Percentiles rank a stretch among this genome's conserved stretches.
Conservation (phyloP, 2,329 filamentous ascomycete species). For the Diplocarpon mali region DNA sequence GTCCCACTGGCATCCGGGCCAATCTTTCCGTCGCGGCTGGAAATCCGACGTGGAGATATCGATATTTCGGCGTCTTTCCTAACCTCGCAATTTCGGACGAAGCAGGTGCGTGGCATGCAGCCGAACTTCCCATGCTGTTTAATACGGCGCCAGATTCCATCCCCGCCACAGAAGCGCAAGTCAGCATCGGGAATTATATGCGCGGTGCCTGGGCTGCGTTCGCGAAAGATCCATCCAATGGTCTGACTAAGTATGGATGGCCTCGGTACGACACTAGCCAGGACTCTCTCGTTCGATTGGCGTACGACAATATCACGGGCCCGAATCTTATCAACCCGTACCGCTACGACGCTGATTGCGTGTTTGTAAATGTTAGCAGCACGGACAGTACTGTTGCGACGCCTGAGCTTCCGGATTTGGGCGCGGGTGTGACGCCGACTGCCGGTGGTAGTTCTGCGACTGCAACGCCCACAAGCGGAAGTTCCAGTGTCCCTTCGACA, state of each 20-base stretch:
- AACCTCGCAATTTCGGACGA: slow-evolving; percentile 25
- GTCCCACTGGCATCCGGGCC: slow-evolving; percentile 24
- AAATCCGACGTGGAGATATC: slow-evolving; percentile 30
- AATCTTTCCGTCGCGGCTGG: slow-evolving; percentile 19
- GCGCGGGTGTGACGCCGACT: slow-evolving; percentile 9
- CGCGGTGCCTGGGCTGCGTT: slow-evolving; percentile 32
- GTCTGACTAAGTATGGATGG: slow-evolving; percentile 27
- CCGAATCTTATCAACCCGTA: slow-evolving; percentile 22
- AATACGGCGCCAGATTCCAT: slow-evolving; percentile 19
- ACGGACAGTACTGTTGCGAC: slow-evolving; percentile 4
- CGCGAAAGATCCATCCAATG: slow-evolving; percentile 29
- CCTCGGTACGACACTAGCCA: slow-evolving; percentile 18
- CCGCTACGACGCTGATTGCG: slow-evolving; percentile 22
- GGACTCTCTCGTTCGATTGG: slow-evolving; percentile 23
- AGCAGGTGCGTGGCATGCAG: slow-evolving; percentile 28
- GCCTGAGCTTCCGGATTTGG: slow-evolving; percentile 10
- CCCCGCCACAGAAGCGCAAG: slow-evolving; percentile 23
- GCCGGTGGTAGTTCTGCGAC: background rate
- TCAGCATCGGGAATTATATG: slow-evolving; percentile 27
- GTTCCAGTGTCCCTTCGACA: background rate
- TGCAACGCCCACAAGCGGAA: background rate
- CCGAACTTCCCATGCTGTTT: slow-evolving; percentile 28
- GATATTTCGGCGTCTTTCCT: slow-evolving; percentile 30
- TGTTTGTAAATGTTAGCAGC: slow-evolving; percentile 15
- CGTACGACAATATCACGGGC: slow-evolving; percentile 23